Conservation (phyloP, 345 rosid genomes). For the Eucalyptus cloeziana region DNA sequence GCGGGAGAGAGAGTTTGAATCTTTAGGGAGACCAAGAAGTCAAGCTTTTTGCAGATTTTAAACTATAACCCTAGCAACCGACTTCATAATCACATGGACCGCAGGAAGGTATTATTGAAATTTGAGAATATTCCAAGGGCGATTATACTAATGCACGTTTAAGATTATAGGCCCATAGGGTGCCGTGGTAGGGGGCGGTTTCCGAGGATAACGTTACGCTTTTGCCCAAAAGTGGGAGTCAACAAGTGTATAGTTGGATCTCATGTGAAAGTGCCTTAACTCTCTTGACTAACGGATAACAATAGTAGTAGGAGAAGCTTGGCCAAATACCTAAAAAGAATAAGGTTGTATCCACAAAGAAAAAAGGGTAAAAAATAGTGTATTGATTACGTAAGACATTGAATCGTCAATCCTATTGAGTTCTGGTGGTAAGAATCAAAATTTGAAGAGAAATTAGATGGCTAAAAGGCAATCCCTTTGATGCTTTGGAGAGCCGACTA, state of each 20-base stretch:
- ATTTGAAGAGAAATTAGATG: no score
- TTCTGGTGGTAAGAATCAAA: neutral
- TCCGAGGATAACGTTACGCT: neutral
- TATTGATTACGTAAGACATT: neutral
- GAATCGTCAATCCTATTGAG: neutral
- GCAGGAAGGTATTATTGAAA: neutral
- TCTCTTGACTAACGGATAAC: neutral
- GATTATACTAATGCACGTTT: no score
- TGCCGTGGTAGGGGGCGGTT: neutral
- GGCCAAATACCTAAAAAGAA: neutral
- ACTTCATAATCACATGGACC: neutral
- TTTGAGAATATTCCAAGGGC: neutral
- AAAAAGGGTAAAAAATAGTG: neutral
- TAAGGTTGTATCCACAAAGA: neutral
- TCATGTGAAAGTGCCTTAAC: neutral
- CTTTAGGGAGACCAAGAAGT: neutral
- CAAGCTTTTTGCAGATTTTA: neutral
- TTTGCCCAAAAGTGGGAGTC: neutral
- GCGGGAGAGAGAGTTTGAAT: neutral
- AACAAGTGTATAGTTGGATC: neutral
- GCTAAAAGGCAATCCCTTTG: no score
- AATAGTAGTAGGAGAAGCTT: neutral
- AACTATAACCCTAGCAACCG: neutral
- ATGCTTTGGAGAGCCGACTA: rapidly evolving
- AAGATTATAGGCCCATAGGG: neutral